A percentile compares a stretch with the other conserved stretches of the same genome.
Conservation (phyloP, 2,329 filamentous ascomycete genomes). For the Aureobasidium leucospermi region DNA sequence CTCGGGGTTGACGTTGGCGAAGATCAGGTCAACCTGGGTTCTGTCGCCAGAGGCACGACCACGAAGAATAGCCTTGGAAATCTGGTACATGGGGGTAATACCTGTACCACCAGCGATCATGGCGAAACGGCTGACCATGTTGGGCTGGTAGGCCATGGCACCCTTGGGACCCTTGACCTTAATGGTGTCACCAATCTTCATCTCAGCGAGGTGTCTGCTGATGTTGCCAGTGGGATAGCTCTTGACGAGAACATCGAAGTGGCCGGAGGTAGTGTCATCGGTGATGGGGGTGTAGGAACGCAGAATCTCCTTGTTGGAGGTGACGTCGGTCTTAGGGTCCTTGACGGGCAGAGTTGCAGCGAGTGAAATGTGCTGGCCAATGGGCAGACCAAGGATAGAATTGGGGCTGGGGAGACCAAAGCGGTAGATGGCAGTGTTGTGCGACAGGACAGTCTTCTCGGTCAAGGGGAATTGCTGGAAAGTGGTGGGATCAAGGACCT, state of each 20-base stretch:
- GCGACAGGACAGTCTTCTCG: constrained; percentile 91
- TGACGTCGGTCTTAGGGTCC: constrained; percentile 55
- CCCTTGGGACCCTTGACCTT: constrained; percentile 92
- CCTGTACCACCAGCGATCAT: constrained; percentile 98
- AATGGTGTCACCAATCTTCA: constrained; percentile 79
- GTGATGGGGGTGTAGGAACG: constrained; percentile 91
- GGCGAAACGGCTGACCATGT: constrained; percentile 92
- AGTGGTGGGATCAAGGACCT: constrained; percentile 74
- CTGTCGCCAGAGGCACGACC: constrained; percentile 49
- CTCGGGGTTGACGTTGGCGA: constrained; percentile 88
- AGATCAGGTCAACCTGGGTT: constrained; percentile 90
- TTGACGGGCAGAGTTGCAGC: constrained; percentile 69
- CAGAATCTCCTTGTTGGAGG: constrained; percentile 71
- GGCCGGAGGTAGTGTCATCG: constrained; percentile 79
- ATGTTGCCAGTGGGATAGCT: constrained; percentile 97
- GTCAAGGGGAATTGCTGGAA: constrained; percentile 92
- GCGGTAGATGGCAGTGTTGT: constrained; percentile 99
- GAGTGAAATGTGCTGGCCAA: constrained; percentile 95
- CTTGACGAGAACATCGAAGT: constrained; percentile 96
- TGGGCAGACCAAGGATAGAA: constrained; percentile 65
- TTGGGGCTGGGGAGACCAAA: constrained; percentile 73
- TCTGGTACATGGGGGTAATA: constrained; percentile 97
- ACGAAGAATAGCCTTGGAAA: constrained; percentile 72
- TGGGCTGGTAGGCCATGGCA: constrained; percentile 93
- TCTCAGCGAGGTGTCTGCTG: constrained; percentile 79